These are phyloP conservation scores for Eucalyptus cladocalyx DNA, from an alignment of 345 rosid species.

Conservation along the genomic window DNA sequence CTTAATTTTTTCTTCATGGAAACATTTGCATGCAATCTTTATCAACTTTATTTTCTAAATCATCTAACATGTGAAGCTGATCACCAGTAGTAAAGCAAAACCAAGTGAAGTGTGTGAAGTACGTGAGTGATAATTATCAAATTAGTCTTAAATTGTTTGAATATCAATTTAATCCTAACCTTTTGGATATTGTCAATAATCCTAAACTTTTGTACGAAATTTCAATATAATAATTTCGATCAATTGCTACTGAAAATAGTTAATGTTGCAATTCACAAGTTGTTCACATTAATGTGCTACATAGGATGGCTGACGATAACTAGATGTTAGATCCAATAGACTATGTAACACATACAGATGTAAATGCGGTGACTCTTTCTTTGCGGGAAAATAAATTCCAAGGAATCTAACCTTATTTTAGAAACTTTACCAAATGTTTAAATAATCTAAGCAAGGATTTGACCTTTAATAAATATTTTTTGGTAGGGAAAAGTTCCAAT, in stretches of 20 bases:
- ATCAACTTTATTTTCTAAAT: not conserved
- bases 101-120: not conserved
- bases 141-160: not conserved
- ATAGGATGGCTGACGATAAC: fast-evolving
- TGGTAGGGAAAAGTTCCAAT: not conserved
- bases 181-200: not conserved
- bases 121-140: not conserved
- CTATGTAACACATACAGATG: not conserved
- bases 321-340: not conserved
- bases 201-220: too few species aligned
- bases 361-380: not conserved
- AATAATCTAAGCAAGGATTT: not conserved
- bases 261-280: not conserved
- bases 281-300: not conserved
- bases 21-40: not conserved
- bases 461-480: not conserved
- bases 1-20: not conserved
- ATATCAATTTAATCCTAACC: too few species aligned
- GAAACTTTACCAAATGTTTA: not conserved
- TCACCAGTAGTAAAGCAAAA: not conserved
- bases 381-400: not conserved
- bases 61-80: not conserved
- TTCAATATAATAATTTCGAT: too few species aligned
- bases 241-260: not conserved
- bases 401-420: not conserved